These are phyloP conservation scores for Pascua sp. DNA, from an alignment of 1,284 basidiomycete genomes.

Conservation along the genomic window DNA sequence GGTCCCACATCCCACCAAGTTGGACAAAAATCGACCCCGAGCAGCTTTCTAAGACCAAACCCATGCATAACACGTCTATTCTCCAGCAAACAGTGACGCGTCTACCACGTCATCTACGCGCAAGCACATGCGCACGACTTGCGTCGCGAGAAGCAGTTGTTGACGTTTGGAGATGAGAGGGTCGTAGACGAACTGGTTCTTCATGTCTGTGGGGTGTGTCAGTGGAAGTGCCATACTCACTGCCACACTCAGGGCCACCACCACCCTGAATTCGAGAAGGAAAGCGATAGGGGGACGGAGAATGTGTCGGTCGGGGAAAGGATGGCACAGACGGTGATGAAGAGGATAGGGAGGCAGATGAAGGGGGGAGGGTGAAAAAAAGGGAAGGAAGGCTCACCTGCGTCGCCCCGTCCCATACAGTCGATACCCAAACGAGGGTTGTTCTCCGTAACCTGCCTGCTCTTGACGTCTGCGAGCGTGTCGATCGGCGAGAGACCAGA, in stretches of 20 bases:
- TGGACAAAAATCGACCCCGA: too few relatives aligned
- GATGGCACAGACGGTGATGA: too few relatives aligned
- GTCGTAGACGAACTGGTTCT: conserved; percentile 93
- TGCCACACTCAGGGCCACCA: neutral
- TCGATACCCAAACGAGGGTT: conserved; percentile 88
- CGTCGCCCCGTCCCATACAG: conserved; percentile 79
- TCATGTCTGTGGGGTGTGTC: conserved; percentile 71
- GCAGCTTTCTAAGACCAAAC: neutral
- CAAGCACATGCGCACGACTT: conserved; percentile 59
- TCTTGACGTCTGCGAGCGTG: conserved; percentile 91
- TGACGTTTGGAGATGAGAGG: conserved; percentile 96
- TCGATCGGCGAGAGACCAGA: conserved; percentile 95
- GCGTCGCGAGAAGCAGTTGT: conserved; percentile 94
- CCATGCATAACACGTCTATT: too few relatives aligned
- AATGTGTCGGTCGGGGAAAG: too few relatives aligned
- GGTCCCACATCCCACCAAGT: too few relatives aligned
- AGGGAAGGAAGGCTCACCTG: conserved; percentile 57
- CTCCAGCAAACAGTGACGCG: too few relatives aligned
- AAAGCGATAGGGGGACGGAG: neutral
- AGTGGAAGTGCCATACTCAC: too few relatives aligned
- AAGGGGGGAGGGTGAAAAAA: too few relatives aligned
- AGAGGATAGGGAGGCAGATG: too few relatives aligned
- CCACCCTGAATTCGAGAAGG: neutral
- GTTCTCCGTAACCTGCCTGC: conserved; percentile 82
- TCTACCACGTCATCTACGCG: conserved; percentile 50